Base-by-base conservation (phyloP, 495 filamentous ascomycete genomes). In the Penicillium parvum region DNA sequence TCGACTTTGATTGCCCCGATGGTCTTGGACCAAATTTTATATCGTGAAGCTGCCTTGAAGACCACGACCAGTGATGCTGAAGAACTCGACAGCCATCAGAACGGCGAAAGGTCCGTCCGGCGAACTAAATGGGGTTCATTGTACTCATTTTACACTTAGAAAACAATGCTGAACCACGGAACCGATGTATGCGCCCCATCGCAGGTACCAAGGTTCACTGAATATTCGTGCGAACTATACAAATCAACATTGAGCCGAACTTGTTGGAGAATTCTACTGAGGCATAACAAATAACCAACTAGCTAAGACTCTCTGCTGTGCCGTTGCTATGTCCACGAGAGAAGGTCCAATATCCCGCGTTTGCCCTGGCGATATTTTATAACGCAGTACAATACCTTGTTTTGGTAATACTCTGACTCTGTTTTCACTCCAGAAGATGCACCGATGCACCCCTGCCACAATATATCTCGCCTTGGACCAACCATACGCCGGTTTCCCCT, bases 381-480 rank as follows among this genome's bases (percentile, higher is more conserved):
- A n/a, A n/a, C n/a, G n/a, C n/a, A n/a, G n/a, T n/a, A n/a, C n/a
- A n/a, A n/a, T n/a, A n/a, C n/a, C n/a, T n/a, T n/a, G n/a, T n/a
- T n/a, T n/a, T 28, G 10, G 51, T 59, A 59, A 59, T 59, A 59
- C 55, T 4, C 28, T 43, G 49, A 45, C 47, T 18, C 23, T 27
- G 23, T 27, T 27, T 27, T 27, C 6, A 5, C 23, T 11, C 23
- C 6, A 35, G 5, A 17, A 30, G 8, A 41, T 32, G 29, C 17
- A 37, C 29, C 55, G 49, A 56, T 57, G 49, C 53, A 63, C 50
- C 53, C 49, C 50, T 30, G 28, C 56, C 46, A 44, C 45, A 56
- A 59, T 52, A 51, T 55, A 61, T 59, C 49, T 42, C 43, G 25
- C 37, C n/a, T 8, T 25, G 38, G 44, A 50, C 62, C 62, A 65